Conservation (phyloP, 179 eudicot genomes). For the Silene noctiflora region DNA sequence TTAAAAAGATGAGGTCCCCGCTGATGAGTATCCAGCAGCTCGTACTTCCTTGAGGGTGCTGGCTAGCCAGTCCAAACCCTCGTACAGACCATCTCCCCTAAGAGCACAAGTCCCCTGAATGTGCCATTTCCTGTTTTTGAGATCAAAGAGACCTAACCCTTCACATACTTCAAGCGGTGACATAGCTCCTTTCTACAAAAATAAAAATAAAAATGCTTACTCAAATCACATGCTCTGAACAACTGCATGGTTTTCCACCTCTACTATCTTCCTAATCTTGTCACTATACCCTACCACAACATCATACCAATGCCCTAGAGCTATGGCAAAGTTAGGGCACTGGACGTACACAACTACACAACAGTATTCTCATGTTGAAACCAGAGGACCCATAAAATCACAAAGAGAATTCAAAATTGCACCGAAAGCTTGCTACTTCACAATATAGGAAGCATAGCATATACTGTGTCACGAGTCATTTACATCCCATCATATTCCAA, state of each 20-base stretch:
- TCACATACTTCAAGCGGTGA: slow-evolving; percentile 90
- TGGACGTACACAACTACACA: neutral
- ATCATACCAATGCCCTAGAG: neutral
- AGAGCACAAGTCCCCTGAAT: slow-evolving; percentile 98
- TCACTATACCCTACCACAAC: neutral
- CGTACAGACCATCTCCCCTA: slow-evolving; percentile 94
- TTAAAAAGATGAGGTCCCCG: slow-evolving; percentile 59
- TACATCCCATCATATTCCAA: neutral
- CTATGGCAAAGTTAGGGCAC: neutral
- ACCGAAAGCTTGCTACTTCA: neutral
- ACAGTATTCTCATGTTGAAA: neutral
- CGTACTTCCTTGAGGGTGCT: slow-evolving; percentile 86
- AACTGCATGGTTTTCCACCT: neutral
- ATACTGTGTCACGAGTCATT: neutral
- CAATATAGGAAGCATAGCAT: neutral
- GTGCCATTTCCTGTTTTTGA: slow-evolving; percentile 96
- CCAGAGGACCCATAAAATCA: neutral
- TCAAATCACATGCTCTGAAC: neutral
- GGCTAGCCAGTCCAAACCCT: slow-evolving; percentile 97
- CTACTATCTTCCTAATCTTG: neutral
- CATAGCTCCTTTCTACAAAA: slow-evolving; percentile 91
- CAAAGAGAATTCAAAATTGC: neutral
- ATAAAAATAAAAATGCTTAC: neutral
- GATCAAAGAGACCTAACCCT: slow-evolving; percentile 83
- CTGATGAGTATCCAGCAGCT: slow-evolving; percentile 76